phyloP scores from a whole-genome alignment of 139 green algal species.

The Auxenochlorella protothecoides region DNA sequence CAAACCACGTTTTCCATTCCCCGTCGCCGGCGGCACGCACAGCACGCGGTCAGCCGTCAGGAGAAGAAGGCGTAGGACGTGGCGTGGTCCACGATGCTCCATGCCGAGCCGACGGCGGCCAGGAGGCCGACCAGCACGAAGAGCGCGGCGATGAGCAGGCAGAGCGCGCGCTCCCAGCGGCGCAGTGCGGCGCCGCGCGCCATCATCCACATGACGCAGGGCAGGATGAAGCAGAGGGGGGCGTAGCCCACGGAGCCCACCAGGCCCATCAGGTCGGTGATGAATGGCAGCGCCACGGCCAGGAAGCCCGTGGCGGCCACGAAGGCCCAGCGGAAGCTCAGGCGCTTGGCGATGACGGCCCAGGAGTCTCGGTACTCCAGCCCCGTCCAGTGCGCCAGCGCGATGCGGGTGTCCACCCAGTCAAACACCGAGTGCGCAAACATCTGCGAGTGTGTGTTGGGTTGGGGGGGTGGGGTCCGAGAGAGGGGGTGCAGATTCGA shows the following conservation, averaged over 20 bases:
- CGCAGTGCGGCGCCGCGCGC: too few species aligned
- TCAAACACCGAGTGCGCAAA: slow-evolving; percentile 14
- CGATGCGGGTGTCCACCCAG: slow-evolving; percentile 1
- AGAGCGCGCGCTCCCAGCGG: too few species aligned
- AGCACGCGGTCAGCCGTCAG: not conserved
- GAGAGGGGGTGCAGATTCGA: not conserved
- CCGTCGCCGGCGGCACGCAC: too few species aligned
- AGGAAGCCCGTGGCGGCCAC: not conserved
- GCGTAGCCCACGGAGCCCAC: slow-evolving; percentile 8
- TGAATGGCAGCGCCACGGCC: slow-evolving; percentile 10
- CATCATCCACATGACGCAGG: slow-evolving; percentile 5
- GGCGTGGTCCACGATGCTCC: not conserved
- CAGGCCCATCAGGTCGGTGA: slow-evolving; percentile 8
- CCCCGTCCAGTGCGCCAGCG: slow-evolving; percentile 4
- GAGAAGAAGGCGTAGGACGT: slow-evolving; percentile 3
- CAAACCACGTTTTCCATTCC: too few species aligned
- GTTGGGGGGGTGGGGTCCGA: too few species aligned
- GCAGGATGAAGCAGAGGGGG: slow-evolving; percentile 13
- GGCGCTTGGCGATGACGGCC: slow-evolving; percentile 2
- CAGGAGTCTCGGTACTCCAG: not conserved
- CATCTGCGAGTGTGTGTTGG: not conserved
- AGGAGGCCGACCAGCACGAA: not conserved
- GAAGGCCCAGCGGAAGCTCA: slow-evolving; percentile 8
- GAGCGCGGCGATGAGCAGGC: not conserved
- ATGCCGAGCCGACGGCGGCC: not conserved